phyloP scores from a whole-genome alignment of 257 asterid genomes.

The Penstemon eatonii region DNA sequence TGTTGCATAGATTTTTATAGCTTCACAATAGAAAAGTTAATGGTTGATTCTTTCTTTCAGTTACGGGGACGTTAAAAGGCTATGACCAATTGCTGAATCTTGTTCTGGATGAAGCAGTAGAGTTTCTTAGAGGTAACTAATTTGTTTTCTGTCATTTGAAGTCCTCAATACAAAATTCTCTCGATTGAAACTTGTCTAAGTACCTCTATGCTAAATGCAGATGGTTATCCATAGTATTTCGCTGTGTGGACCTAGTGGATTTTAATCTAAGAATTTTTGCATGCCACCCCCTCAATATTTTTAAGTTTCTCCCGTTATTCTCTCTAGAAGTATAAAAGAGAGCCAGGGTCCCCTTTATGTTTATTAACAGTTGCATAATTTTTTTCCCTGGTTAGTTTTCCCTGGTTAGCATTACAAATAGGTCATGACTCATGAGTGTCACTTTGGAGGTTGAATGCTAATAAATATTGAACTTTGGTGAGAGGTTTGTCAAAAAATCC shows the following conservation, averaged over 20 bases:
- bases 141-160: neutral
- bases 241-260: neutral
- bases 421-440: too few species aligned
- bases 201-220: neutral
- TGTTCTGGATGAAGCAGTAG: conserved; percentile 65
- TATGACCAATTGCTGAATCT: conserved; percentile 67
- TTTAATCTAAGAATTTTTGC: too few species aligned
- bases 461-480: too few species aligned
- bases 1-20: neutral
- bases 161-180: neutral
- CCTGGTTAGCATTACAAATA: too few species aligned
- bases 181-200: neutral
- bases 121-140: conserved; percentile 54
- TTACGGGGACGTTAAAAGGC: conserved; percentile 62
- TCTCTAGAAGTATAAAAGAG: too few species aligned
- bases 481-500: too few species aligned
- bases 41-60: conserved; percentile 30
- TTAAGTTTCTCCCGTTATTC: too few species aligned
- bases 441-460: too few species aligned
- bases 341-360: too few species aligned
- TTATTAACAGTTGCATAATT: too few species aligned
- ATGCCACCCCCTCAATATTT: too few species aligned
- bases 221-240: neutral
- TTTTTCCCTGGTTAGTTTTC: too few species aligned
- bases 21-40: neutral